These are phyloP conservation scores for Solanum tarijense DNA, from an alignment of 257 asterid genomes.

Conservation along the genomic window DNA sequence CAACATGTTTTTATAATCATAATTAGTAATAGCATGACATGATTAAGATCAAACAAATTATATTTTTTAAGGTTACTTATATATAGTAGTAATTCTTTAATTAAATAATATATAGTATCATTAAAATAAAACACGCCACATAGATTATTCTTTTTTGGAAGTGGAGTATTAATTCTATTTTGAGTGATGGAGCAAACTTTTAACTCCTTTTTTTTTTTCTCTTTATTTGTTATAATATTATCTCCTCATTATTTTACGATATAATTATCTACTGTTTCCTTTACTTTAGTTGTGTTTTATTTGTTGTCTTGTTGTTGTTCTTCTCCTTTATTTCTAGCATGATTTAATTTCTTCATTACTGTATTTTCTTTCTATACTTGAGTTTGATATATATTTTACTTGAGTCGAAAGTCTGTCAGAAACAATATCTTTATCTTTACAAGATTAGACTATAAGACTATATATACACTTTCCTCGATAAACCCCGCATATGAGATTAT, in stretches of 20 bases:
- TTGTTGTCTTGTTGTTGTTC: not conserved
- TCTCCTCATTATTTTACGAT: not conserved
- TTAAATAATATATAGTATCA: not conserved
- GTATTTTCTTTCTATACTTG: not conserved
- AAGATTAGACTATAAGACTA: fast-evolving
- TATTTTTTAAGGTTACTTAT: not conserved
- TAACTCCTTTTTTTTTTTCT: not conserved
- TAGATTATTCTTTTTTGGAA: not conserved
- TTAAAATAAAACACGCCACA: not conserved
- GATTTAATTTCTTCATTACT: not conserved
- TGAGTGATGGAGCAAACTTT: not conserved
- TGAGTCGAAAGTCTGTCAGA: fast-evolving
- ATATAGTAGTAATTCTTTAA: not conserved
- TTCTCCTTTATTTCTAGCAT: too few species aligned
- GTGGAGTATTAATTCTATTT: not conserved
- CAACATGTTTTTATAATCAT: not conserved
- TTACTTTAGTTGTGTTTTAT: not conserved
- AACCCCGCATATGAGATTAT: fast-evolving
- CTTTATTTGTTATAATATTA: not conserved
- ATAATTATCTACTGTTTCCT: not conserved
- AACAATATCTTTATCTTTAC: not conserved
- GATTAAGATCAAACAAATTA: not conserved
- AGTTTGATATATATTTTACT: not conserved
- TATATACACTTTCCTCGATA: fast-evolving
- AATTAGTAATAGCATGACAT: not conserved